A percentile compares a stretch with the other conserved stretches of the same genome.
phyloP scores from a whole-genome alignment of 73 alveolate genomes.

The Symbiodinium pilosum region DNA sequence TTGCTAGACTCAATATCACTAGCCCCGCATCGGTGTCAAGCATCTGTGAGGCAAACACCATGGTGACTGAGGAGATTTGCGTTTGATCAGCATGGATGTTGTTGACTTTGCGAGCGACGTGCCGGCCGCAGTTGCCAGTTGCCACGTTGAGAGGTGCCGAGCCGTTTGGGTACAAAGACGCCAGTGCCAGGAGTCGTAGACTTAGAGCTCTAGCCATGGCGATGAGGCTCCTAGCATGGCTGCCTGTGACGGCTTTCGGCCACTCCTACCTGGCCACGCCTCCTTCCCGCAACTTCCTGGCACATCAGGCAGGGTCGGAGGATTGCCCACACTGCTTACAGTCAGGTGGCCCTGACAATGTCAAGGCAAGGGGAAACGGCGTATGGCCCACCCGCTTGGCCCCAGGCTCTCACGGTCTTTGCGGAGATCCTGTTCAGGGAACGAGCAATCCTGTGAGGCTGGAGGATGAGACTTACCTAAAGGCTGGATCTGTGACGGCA shows the following conservation, averaged over 20 bases:
- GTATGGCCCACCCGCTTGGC: constrained; percentile 75
- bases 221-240: not conserved
- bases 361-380: constrained; percentile 47
- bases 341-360: constrained; percentile 87
- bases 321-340: constrained; percentile 86
- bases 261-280: constrained; percentile 67
- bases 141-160: too few species aligned
- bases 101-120: too few species aligned
- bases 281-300: constrained; percentile 44
- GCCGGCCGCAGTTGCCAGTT: too few species aligned
- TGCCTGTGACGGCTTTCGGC: not conserved
- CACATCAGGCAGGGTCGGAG: constrained; percentile 18
- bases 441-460: constrained; percentile 24
- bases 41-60: too few species aligned
- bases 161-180: too few species aligned
- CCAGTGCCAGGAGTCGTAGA: too few species aligned
- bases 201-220: not conserved
- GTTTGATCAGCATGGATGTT: too few species aligned
- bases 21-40: too few species aligned
- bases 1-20: too few species aligned
- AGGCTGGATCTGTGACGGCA: constrained; percentile 8
- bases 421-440: constrained; percentile 85
- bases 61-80: too few species aligned
- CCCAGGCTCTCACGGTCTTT: constrained; percentile 65
- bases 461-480: not conserved